phyloP scores from a whole-genome alignment of 2,329 filamentous ascomycete genomes.

The Fusarium foetens region DNA sequence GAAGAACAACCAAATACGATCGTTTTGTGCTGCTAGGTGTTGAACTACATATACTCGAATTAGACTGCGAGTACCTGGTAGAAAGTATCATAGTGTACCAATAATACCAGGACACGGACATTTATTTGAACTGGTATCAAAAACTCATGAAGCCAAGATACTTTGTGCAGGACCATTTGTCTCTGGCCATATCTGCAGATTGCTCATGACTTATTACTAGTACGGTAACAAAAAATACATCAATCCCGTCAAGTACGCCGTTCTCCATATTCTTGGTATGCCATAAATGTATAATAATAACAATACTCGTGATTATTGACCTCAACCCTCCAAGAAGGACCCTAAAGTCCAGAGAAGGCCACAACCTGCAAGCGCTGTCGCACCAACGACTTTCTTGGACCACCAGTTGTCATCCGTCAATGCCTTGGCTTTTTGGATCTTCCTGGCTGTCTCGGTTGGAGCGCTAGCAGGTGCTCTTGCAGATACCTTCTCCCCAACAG shows the following conservation, averaged over 20 bases:
- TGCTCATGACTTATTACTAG: slow-evolving; percentile 1
- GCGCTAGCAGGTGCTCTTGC: slow-evolving; percentile 45
- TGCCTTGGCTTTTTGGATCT: slow-evolving; percentile 61
- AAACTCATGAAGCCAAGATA: not conserved
- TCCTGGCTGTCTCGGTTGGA: slow-evolving; percentile 45
- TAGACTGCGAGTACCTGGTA: too few relatives aligned
- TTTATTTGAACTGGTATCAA: not conserved
- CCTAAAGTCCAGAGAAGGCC: slow-evolving; percentile 68
- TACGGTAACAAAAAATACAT: not conserved
- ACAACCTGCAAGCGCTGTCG: slow-evolving; percentile 70
- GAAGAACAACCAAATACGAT: not conserved
- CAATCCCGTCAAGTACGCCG: slow-evolving; percentile 7
- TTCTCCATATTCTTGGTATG: slow-evolving; percentile 13
- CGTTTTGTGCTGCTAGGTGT: not conserved
- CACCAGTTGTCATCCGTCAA: slow-evolving; percentile 74
- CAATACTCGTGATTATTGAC: not conserved
- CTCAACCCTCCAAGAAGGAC: slow-evolving; percentile 59
- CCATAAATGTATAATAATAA: not conserved
- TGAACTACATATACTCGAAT: not conserved
- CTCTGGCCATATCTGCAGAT: not conserved
- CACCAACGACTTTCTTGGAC: slow-evolving; percentile 72
- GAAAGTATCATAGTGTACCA: too few relatives aligned
- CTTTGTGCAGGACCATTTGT: not conserved
- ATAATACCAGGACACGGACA: not conserved
- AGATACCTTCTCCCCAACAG: slow-evolving; percentile 34